These are phyloP conservation scores for Aspergillus carlsbadensis DNA, from an alignment of 495 filamentous ascomycete species.

Conservation along the genomic window DNA sequence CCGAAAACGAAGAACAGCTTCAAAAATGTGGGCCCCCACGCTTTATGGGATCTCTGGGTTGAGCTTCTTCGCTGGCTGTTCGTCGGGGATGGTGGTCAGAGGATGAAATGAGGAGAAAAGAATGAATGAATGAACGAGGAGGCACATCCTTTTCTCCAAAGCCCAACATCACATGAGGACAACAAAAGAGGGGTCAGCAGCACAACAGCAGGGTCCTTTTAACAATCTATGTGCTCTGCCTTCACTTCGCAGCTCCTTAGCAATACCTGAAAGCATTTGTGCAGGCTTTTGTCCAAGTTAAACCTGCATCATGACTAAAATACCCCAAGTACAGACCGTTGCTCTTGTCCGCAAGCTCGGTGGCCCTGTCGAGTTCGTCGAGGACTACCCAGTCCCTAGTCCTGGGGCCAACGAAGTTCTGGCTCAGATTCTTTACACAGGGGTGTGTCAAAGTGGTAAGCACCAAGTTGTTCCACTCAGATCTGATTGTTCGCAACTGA, in stretches of 20 bases:
- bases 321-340: slow-evolving; percentile 43
- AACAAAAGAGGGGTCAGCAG: background rate
- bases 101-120: background rate
- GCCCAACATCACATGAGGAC: no score
- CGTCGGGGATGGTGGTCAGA: no score
- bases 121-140: background rate
- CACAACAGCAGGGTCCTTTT: background rate
- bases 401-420: slow-evolving; percentile 47
- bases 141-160: background rate
- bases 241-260: background rate
- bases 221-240: background rate
- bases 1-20: no score
- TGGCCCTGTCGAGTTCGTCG: slow-evolving; percentile 43
- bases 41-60: no score
- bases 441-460: slow-evolving; percentile 44
- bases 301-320: slow-evolving; percentile 20
- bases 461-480: background rate
- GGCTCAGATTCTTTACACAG: slow-evolving; percentile 48
- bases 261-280: background rate
- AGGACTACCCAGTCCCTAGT: slow-evolving; percentile 46
- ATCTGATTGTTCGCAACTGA: background rate
- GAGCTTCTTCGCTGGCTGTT: no score
- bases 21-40: no score
- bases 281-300: background rate
- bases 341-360: slow-evolving; percentile 45